Evolutionary conservation across 176 grass and related monocot species (phyloP).

Genomic region (Hordeum marinum): DNA sequence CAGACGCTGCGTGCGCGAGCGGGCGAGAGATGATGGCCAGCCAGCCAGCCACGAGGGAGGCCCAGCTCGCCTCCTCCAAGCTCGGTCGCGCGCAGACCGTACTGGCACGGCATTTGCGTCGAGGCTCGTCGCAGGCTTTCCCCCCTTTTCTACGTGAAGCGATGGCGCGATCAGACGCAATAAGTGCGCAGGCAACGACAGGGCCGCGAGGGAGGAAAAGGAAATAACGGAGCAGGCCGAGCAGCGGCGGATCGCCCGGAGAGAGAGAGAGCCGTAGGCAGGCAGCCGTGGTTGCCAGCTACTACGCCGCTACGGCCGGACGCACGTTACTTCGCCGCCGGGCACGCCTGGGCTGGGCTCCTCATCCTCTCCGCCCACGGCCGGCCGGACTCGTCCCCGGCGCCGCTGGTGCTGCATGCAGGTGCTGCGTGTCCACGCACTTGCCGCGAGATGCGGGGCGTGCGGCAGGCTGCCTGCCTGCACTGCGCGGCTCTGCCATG

Average conservation of each 20-base stretch:
- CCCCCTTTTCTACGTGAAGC: conserved; percentile 7
- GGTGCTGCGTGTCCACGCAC: not conserved
- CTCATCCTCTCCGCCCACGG: no score
- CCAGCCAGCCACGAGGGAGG: no score
- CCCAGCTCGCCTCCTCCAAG: no score
- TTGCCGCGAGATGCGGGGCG: not conserved
- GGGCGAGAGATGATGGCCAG: not conserved
- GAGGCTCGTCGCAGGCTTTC: not conserved
- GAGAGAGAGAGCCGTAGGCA: no score
- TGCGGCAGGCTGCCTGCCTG: not conserved
- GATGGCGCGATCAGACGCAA: conserved; percentile 11
- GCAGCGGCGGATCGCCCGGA: no score
- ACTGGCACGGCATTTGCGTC: not conserved
- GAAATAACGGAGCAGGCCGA: no score
- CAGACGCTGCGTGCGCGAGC: not conserved
- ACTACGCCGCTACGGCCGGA: not conserved
- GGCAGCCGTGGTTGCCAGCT: no score
- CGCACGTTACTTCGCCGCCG: not conserved
- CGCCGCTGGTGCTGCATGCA: not conserved
- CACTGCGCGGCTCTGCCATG: not conserved
- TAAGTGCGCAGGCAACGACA: conserved; percentile 21
- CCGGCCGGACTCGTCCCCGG: not conserved
- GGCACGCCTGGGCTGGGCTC: not conserved
- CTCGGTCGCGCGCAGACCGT: not conserved
- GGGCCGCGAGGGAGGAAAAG: not conserved